Evolutionary conservation across 495 filamentous ascomycete genomes (phyloP), one percentile per base, ranked within the genome.

Genomic region (Beverwykella pulmonaria): DNA sequence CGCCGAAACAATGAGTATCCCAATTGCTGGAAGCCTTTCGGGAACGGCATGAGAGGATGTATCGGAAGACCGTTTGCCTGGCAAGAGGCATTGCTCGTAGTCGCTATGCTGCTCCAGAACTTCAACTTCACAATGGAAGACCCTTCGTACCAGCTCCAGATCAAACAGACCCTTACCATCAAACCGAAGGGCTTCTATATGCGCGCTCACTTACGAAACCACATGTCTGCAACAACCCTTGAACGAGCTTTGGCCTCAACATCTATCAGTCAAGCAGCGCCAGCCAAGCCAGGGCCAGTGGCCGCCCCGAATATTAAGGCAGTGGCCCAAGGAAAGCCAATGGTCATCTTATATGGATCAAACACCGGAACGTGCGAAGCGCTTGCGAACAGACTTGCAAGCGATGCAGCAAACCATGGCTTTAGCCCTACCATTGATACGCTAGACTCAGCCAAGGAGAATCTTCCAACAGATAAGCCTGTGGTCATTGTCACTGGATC

Each of bases 111-210:
- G 29, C 73, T 89, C 32, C 86, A 88, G 65, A 83, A 83, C 67
- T 88, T 89, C 76, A 82, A 88, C 70, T 84, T 88, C 61, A 68
- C 75, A 4, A 59, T 82, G 12, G 79, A 83, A 41, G 85, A 88
- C 59, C 81, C 84, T 1, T 75, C 65, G 19, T 92, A 92, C 54
- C 76, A 84, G 44, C 77, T 93, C 27, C 80, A 86, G 41, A 76
- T 90, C 68, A 89, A 88, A 73, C 83, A 89, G 73, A 90, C 88
- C 0, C 78, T 92, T 10, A 92, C 90, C 0, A 83, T 90, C 73
- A 94, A 93, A 73, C 91, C 91, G 0, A 86, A 88, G 58, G 85
- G 83, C 49, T 88, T 92, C 74, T 82, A 81, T 53, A 90, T 94
- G 79, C 84, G 80, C 25, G 90, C 88, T 8, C 81, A 75, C 0